A percentile compares a stretch with the other conserved stretches of the same genome.
Conservation (phyloP, 2,329 filamentous ascomycete species). For the Zasmidium angulare region DNA sequence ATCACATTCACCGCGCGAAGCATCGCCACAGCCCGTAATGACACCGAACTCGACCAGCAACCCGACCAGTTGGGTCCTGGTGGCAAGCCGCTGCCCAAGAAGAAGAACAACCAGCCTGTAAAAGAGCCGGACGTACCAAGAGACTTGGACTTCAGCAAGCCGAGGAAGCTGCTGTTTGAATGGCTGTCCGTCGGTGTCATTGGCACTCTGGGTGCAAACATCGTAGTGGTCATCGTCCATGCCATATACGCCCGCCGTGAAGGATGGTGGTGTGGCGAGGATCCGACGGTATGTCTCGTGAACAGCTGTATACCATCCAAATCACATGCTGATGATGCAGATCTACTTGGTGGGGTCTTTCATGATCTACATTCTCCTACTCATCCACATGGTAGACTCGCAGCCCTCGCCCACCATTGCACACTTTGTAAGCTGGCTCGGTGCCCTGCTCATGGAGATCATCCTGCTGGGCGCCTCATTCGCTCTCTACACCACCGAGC, state of each 20-base stretch:
- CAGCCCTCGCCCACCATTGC: conserved; percentile 75
- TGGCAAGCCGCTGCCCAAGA: conserved; percentile 80
- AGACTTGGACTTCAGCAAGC: conserved; percentile 61
- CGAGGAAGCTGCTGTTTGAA: conserved; percentile 70
- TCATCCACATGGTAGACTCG: conserved; percentile 84
- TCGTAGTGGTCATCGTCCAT: conserved; percentile 70
- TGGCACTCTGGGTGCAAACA: conserved; percentile 73
- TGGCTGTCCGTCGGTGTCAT: conserved; percentile 71
- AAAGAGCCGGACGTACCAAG: conserved; percentile 44
- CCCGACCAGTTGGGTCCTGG: conserved; percentile 70
- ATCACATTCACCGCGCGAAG: conserved; percentile 62
- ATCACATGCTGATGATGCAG: conserved; percentile 48
- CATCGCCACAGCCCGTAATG: conserved; percentile 53
- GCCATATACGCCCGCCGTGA: conserved; percentile 65
- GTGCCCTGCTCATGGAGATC: conserved; percentile 71
- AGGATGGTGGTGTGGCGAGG: conserved; percentile 80
- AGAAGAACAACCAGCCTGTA: conserved; percentile 56
- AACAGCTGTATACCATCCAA: background rate
- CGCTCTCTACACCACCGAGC: conserved; percentile 65
- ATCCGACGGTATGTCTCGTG: conserved; percentile 63
- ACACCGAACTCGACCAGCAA: conserved; percentile 41
- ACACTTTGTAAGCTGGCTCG: conserved; percentile 76
- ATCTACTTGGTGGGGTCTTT: conserved; percentile 82
- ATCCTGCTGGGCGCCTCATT: conserved; percentile 69
- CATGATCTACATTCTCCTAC: conserved; percentile 82